Percentiles rank a stretch among this genome's conserved stretches.
These are phyloP conservation scores for Oxytropis ochrocephala DNA, from an alignment of 306 rosid species.

Conservation along the genomic window DNA sequence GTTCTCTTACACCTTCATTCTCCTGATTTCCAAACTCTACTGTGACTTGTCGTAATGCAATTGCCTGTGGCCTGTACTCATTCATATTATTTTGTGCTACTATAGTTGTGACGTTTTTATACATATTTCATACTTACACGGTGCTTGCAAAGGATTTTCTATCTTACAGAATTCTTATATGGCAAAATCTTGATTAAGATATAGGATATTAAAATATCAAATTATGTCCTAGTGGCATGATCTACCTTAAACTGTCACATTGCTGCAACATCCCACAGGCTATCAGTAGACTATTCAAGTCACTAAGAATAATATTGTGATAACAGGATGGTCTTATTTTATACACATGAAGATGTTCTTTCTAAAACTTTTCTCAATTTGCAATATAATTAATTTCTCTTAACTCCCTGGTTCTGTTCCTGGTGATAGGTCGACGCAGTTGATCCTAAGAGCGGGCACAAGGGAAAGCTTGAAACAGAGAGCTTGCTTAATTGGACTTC, in stretches of 20 bases:
- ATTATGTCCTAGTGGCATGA: not conserved
- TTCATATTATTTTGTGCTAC: not conserved
- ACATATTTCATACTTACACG: not conserved
- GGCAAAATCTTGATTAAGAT: not conserved
- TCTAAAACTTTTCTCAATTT: not conserved
- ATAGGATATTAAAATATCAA: not conserved
- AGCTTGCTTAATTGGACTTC: conserved; percentile 91
- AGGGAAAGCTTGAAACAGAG: conserved; percentile 99
- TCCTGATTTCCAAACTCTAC: not conserved
- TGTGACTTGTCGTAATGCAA: not conserved
- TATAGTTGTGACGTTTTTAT: not conserved
- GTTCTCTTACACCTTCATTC: conserved; percentile 27
- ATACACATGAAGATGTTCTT: not conserved
- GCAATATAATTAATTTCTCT: not conserved
- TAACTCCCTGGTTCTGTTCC: not conserved
- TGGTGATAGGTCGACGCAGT: conserved; percentile 67
- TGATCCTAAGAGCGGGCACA: conserved; percentile 99
- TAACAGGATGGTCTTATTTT: not conserved
- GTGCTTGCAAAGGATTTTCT: not conserved
- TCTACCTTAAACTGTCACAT: not conserved
- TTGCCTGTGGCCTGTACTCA: not conserved
- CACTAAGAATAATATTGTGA: not conserved
- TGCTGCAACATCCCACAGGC: not conserved
- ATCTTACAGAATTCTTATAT: not conserved
- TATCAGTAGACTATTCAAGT: too few species aligned